Base-by-base conservation (phyloP, 1,284 basidiomycete genomes). In the Stygiomarasmius scandens region DNA sequence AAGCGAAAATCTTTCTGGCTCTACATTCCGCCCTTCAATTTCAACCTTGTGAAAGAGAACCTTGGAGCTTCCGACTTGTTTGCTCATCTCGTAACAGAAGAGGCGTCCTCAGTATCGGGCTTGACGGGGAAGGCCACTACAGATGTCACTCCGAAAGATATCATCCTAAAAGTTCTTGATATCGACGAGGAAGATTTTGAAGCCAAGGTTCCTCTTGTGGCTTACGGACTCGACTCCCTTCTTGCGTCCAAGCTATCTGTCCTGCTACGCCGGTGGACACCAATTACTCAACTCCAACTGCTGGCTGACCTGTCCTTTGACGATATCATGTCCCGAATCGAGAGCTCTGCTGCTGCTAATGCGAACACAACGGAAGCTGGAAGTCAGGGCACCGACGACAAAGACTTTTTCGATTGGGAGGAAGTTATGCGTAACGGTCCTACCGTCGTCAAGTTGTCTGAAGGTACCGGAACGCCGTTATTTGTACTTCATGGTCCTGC, bases 201-300 rank as follows among this genome's bases (percentile, higher is more conserved):
- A 3, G 8, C 10, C 19, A 47, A 54, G 11, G 53, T 61, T 6
- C 59, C 59, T n/a, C 25, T 61, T 2, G 55, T 56, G 11, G n/a
- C 52, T 2, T 61, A 58, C 19, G 59, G 59, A 2, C 38, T 61
- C 2, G 56, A 58, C 45, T 61, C 59, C 6, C 23, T 61, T 6
- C 48, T 49, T 24, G 59, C 59, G 8, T 34, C 46, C 1, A 49
- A 36, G 22, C 45, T 61, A 1, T 51, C 56, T 5, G 27, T 52
- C 6, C 23, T 36, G 1, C 23, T 59, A 14, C 34, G 43, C n/a
- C 43, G 20, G 3, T 44, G 24, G 14, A 16, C 44, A 2, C 32
- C 25, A 9, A 36, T 54, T 20, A 43, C 57, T 14, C 57, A 58
- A 38, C 29, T 58, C n/a, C 57, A 58, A 54, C 25, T 58, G 38